These are phyloP conservation scores for Dovyalis caffra DNA, from an alignment of 345 rosid genomes.

Conservation along the genomic window DNA sequence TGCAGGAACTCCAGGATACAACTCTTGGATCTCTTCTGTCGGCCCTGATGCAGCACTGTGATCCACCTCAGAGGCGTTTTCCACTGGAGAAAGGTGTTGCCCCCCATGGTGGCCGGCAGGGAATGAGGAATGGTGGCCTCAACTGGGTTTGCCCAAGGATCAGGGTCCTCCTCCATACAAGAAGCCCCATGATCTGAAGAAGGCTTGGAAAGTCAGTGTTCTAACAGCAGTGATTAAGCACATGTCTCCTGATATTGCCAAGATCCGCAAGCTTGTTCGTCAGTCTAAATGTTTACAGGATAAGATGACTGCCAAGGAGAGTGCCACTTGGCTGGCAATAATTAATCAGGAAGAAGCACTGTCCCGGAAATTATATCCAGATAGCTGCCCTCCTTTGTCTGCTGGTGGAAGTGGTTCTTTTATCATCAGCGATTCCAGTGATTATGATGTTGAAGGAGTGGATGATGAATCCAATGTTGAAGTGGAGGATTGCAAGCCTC, in stretches of 20 bases:
- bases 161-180: constrained; percentile 75
- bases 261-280: constrained; percentile 74
- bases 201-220: constrained; percentile 81
- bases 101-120: constrained; percentile 88
- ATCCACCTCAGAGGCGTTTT: constrained; percentile 80
- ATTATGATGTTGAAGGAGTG: constrained; percentile 66
- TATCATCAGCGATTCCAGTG: constrained; percentile 50
- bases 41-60: constrained; percentile 83
- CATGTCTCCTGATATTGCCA: constrained; percentile 72
- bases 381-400: constrained; percentile 40
- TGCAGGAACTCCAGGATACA: constrained; percentile 79
- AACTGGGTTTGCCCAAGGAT: constrained; percentile 54
- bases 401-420: constrained; percentile 53
- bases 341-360: constrained; percentile 69
- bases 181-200: constrained; percentile 86
- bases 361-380: constrained; percentile 64
- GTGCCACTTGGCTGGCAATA: constrained; percentile 75
- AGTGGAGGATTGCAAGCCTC: constrained; percentile 50
- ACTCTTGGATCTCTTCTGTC: constrained; percentile 82
- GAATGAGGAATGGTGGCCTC: constrained; percentile 79
- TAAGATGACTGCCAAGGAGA: constrained; percentile 90
- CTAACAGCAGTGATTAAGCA: constrained; percentile 81
- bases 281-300: constrained; percentile 87
- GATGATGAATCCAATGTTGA: constrained; percentile 37
- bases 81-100: constrained; percentile 82